Percentiles rank a stretch among this genome's conserved stretches.
These are phyloP conservation scores for Cyberlindnera americana DNA, from an alignment of 805 yeast genomes.

Conservation along the genomic window DNA sequence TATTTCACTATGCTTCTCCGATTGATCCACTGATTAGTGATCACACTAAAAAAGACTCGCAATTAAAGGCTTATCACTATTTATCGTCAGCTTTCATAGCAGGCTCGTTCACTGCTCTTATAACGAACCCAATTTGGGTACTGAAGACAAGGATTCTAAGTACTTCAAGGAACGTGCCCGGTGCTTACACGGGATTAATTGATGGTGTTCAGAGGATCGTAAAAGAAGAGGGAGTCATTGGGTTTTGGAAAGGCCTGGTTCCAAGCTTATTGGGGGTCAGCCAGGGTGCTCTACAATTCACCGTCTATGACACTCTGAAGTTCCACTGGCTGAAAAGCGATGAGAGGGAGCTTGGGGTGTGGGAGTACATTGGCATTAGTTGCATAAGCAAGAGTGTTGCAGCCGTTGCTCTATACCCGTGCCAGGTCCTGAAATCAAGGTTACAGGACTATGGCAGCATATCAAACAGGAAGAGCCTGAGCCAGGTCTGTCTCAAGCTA, in stretches of 20 bases:
- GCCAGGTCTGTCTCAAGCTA: conserved; percentile 36
- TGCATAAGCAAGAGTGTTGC: conserved; percentile 67
- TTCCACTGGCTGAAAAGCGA: conserved; percentile 27
- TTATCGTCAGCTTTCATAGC: conserved; percentile 59
- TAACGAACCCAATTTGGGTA: conserved; percentile 96
- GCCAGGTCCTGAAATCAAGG: conserved; percentile 76
- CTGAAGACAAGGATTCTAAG: conserved; percentile 72
- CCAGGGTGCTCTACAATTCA: conserved; percentile 87
- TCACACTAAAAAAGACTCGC: conserved; percentile 27
- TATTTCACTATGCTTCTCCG: conserved; percentile 19
- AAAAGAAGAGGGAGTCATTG: conserved; percentile 51
- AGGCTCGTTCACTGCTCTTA: conserved; percentile 67
- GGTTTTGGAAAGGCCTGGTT: conserved; percentile 69
- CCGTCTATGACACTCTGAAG: conserved; percentile 80
- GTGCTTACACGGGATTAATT: conserved; percentile 54
- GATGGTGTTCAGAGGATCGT: conserved; percentile 53
- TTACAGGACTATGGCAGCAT: conserved; percentile 51
- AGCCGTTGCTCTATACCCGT: conserved; percentile 70
- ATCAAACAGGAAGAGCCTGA: conserved; percentile 25
- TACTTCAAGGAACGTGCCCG: conserved; percentile 35
- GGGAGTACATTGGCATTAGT: conserved; percentile 63
- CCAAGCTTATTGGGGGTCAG: conserved; percentile 80
- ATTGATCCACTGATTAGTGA: conserved; percentile 7
- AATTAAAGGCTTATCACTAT: conserved; percentile 42
- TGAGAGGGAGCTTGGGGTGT: conserved; percentile 37